These are phyloP conservation scores for Cucurbita moschata DNA, from an alignment of 306 rosid species.

Conservation along the genomic window DNA sequence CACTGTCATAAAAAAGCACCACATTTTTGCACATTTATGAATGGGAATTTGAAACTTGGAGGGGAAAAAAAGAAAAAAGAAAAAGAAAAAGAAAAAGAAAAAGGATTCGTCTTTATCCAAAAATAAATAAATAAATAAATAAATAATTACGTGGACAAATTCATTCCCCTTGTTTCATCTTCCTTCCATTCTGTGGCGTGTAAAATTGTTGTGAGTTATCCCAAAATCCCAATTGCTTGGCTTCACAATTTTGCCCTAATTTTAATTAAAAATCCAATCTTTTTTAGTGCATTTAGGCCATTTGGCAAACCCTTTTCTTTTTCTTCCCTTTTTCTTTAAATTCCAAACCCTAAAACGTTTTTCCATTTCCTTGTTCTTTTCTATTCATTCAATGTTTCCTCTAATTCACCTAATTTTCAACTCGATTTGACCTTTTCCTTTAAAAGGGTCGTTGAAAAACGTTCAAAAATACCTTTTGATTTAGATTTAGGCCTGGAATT, in stretches of 20 bases:
- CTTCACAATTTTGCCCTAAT: background rate
- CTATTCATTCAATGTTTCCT: background rate
- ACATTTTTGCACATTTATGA: background rate
- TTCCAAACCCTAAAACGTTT: background rate
- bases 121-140: no score
- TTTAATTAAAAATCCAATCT: no score
- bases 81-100: no score
- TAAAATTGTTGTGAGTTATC: constrained; percentile 1
- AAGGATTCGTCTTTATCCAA: background rate
- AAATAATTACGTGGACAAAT: background rate
- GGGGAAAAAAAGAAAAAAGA: background rate
- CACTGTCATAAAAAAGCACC: background rate
- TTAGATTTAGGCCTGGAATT: no score
- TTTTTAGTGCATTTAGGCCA: background rate
- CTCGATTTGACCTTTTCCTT: no score
- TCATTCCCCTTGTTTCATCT: background rate
- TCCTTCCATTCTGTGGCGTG: background rate
- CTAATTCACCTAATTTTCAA: background rate
- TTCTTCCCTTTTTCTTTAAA: background rate
- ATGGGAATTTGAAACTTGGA: background rate
- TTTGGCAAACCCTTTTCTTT: background rate
- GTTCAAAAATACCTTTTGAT: no score
- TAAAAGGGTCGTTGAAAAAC: no score
- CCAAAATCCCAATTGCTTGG: background rate
- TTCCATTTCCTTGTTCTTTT: background rate